Evolutionary conservation across 2,329 filamentous ascomycete genomes (phyloP).

Genomic region (Exutisphaerella laricina): DNA sequence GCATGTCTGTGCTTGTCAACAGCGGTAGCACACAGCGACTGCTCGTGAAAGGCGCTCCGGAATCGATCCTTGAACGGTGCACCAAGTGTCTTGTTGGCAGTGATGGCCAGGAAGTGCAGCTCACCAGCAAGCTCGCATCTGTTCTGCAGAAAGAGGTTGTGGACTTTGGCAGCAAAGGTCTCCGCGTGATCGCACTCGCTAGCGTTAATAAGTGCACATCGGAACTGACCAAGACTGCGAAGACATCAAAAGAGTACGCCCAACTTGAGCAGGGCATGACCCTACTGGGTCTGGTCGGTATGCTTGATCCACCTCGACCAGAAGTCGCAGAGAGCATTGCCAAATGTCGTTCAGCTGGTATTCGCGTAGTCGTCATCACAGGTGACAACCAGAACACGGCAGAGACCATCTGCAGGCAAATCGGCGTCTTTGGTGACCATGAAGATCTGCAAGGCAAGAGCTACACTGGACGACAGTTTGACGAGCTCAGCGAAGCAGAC

Average conservation of each 20-base stretch:
- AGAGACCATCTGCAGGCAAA: constrained; percentile 95
- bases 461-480: constrained; percentile 92
- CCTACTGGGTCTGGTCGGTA: constrained; percentile 84
- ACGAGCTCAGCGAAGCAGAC: constrained; percentile 70
- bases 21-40: constrained; percentile 67
- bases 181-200: constrained; percentile 91
- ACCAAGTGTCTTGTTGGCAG: constrained; percentile 72
- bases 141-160: constrained; percentile 74
- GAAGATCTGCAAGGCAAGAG: constrained; percentile 89
- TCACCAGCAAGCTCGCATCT: constrained; percentile 63
- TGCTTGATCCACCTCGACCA: constrained; percentile 92
- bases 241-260: constrained; percentile 76
- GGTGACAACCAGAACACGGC: constrained; percentile 97
- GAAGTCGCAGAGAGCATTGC: constrained; percentile 82
- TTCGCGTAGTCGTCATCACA: constrained; percentile 95
- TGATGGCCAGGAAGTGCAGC: constrained; percentile 67
- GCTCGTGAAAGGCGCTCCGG: constrained; percentile 92
- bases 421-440: constrained; percentile 78
- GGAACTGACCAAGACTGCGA: constrained; percentile 63
- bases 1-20: constrained; percentile 92
- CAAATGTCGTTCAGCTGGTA: constrained; percentile 88
- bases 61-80: constrained; percentile 90
- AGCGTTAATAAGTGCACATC: constrained; percentile 69
- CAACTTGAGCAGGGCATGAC: constrained; percentile 92
- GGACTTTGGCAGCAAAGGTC: constrained; percentile 84